These are phyloP conservation scores for Phytophthora fragariaefolia DNA, from an alignment of 352 stramenopile species.

Conservation along the genomic window DNA sequence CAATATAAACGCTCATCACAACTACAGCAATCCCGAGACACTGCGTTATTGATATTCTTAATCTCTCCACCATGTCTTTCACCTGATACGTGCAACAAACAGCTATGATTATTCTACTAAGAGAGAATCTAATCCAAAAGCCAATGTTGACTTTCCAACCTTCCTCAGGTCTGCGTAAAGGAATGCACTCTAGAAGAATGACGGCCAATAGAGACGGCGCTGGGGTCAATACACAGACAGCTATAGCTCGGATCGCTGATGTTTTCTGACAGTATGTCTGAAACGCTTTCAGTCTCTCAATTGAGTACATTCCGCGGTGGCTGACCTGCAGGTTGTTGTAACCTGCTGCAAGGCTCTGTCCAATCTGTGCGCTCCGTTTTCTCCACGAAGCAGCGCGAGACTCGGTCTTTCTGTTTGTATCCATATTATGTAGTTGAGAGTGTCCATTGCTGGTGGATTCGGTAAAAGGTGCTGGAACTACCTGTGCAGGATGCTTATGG, in stretches of 20 bases:
- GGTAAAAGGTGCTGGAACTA: too few relatives aligned
- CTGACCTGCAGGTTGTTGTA: conserved; percentile 32
- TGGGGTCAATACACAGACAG: conserved; percentile 2
- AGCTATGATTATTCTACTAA: conserved; percentile 13
- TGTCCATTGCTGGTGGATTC: too few relatives aligned
- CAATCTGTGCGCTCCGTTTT: background rate
- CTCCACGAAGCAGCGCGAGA: background rate
- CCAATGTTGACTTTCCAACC: conserved; percentile 34
- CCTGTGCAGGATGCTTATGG: too few relatives aligned
- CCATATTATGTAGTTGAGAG: too few relatives aligned
- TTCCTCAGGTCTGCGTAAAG: conserved; percentile 14
- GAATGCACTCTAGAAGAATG: conserved; percentile 22
- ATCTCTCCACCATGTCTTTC: conserved; percentile 4
- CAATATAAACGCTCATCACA: conserved; percentile 19
- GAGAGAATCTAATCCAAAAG: conserved; percentile 31
- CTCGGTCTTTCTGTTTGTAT: too few relatives aligned
- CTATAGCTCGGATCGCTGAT: background rate
- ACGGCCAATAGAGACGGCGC: conserved; percentile 15
- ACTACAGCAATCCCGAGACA: conserved; percentile 5
- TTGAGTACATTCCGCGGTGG: conserved; percentile 41
- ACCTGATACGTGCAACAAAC: conserved; percentile 17
- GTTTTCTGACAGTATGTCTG: conserved; percentile 33
- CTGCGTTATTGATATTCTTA: conserved; percentile 7
- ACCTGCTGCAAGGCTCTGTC: too few relatives aligned
- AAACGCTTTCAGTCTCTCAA: conserved; percentile 41